Evolutionary conservation across 2,329 filamentous ascomycete genomes (phyloP).

Genomic region (Pseudogymnoascus sp.): DNA sequence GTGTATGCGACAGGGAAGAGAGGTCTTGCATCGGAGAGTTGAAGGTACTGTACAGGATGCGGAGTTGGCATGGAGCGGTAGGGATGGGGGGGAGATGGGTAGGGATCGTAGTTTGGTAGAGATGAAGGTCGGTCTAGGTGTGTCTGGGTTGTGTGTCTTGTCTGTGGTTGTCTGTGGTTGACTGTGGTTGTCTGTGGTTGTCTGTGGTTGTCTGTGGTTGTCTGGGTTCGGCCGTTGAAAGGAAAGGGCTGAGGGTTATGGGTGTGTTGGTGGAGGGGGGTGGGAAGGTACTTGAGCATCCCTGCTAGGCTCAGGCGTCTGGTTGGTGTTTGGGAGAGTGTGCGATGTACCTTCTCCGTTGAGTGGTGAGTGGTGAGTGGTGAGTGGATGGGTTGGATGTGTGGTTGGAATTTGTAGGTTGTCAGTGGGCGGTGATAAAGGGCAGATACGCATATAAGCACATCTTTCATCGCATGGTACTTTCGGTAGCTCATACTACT

Average conservation of each 20-base stretch:
- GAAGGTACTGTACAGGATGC: background rate
- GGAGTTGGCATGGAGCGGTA: background rate
- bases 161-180: background rate
- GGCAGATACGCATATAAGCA: background rate
- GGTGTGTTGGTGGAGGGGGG: background rate
- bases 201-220: background rate
- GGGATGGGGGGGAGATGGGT: background rate
- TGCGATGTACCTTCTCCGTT: background rate
- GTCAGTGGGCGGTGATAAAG: background rate
- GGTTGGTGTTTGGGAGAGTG: background rate
- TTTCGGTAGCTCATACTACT: background rate
- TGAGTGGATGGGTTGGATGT: background rate
- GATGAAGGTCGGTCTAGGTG: background rate
- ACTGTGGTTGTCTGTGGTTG: background rate
- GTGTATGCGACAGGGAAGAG: conserved; percentile 3
- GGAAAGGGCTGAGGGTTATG: background rate
- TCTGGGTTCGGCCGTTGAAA: background rate
- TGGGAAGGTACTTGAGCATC: background rate
- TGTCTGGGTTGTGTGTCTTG: background rate
- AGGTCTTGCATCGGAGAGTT: background rate
- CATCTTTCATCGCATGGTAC: background rate
- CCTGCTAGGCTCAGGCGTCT: background rate
- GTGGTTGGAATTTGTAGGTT: background rate
- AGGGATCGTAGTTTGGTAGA: background rate
- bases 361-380: background rate